Evolutionary conservation across 2,329 filamentous ascomycete genomes (phyloP), one percentile per base, ranked within the genome.

Genomic region (Myriosclerotinia scirpicola): DNA sequence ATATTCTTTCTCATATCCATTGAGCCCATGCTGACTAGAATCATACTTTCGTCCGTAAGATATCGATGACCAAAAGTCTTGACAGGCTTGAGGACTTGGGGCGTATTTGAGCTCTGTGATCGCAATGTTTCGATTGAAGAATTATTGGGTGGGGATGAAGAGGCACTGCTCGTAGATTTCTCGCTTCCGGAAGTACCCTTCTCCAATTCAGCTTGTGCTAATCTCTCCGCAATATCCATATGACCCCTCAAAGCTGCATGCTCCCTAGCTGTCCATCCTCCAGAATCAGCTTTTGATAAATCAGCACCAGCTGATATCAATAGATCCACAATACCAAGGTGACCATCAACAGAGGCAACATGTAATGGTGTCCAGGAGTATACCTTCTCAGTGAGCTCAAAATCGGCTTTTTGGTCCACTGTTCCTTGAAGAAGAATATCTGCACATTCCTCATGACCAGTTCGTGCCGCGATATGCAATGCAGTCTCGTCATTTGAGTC

Each of bases 1-100:
- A 89, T 81, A 44, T 87, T 84, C 79, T 95, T 97, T 65, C 93
- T 87, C 80, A 91, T 91, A 76, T 99, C 95, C 91, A 97, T 97
- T 0, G 92, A 94, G 0, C 95, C 95, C 11, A 99, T 81, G 74
- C 92, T 97, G 73, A 99, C 93, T 59, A 98, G 83, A 5, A 99
- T 86, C 82, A 99, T 88, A 69, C 91, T 91, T 74, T 96, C 89
- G 62, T 96, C 87, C 22, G 88, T 96, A 61, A 99, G 84, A 78
- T 98, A 99, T 64, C 94, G 88, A 81, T 99, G 95, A 66, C 95
- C 95, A 78, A 98, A 99, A 1, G 92, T 91, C 79, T 98, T 98
- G 71, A 98, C 86, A 6, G 93, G 90, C 70, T 97, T 92, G 2
- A 88, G 81, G 8, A 83, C 79, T 61, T 87, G 83, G 7, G 82